phyloP scores from a whole-genome alignment of 1,284 basidiomycete genomes.

The Papiliotrema flavescens region DNA sequence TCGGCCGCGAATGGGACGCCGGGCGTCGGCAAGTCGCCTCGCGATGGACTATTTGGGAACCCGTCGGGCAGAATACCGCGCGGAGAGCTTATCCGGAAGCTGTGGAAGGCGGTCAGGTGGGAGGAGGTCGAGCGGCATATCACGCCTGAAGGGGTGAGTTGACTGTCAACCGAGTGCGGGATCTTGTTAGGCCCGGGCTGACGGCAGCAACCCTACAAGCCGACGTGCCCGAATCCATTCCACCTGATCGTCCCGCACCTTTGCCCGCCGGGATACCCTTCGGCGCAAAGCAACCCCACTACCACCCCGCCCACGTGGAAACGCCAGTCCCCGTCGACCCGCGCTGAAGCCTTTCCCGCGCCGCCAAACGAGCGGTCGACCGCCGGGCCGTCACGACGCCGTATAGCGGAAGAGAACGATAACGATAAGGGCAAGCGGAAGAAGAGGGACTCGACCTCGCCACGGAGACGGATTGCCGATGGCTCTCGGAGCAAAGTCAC shows the following conservation, averaged over 20 bases:
- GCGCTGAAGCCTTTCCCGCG: slow-evolving; percentile 32
- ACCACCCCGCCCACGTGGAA: slow-evolving; percentile 15
- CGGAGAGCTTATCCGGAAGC: slow-evolving; percentile 41
- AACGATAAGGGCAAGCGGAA: slow-evolving; percentile 32
- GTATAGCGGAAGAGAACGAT: neutral
- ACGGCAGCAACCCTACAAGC: slow-evolving; percentile 21
- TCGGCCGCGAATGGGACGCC: slow-evolving; percentile 9
- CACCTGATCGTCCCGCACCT: slow-evolving; percentile 38
- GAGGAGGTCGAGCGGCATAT: slow-evolving; percentile 44
- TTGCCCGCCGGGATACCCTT: slow-evolving; percentile 29
- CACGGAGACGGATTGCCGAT: too few relatives aligned
- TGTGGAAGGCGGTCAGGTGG: slow-evolving; percentile 45
- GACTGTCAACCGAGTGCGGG: neutral
- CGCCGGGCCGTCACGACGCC: slow-evolving; percentile 15
- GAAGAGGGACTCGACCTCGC: slow-evolving; percentile 8
- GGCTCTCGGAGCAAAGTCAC: neutral
- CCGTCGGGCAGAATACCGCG: slow-evolving; percentile 27
- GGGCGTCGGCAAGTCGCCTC: slow-evolving; percentile 8
- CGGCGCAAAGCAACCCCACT: slow-evolving; percentile 23
- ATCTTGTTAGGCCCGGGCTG: neutral
- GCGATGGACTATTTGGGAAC: slow-evolving; percentile 23
- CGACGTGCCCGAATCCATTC: slow-evolving; percentile 36
- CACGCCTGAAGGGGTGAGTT: slow-evolving; percentile 23
- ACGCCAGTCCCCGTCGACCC: slow-evolving; percentile 19
- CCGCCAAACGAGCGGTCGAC: slow-evolving; percentile 4